A percentile compares a stretch with the other conserved stretches of the same genome.
Conservation (phyloP, 2,329 filamentous ascomycete genomes). For the Neofusicoccum laricinum region DNA sequence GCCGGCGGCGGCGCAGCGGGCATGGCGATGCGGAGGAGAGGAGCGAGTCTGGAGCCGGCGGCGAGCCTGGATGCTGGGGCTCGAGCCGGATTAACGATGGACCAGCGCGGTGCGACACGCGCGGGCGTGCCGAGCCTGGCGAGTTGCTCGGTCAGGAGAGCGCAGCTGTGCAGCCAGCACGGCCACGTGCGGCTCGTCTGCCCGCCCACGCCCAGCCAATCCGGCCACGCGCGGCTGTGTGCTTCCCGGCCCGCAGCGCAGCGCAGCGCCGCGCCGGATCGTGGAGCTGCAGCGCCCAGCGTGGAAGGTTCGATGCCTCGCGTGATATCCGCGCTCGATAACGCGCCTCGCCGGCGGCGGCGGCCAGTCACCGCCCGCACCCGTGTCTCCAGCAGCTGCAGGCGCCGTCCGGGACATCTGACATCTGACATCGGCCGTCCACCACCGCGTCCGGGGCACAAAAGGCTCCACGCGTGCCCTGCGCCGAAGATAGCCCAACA, state of each 20-base stretch:
- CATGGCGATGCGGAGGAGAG: background rate
- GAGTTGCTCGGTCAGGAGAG: constrained; percentile 13
- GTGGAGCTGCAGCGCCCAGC: background rate
- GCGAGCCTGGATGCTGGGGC: background rate
- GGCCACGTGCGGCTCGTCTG: background rate
- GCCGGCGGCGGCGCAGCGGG: constrained; percentile 28
- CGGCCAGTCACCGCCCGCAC: too few species aligned
- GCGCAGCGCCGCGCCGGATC: background rate
- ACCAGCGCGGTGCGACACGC: background rate
- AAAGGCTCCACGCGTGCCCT: background rate
- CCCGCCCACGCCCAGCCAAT: too few species aligned
- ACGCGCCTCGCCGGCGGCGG: too few species aligned
- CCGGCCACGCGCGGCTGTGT: background rate
- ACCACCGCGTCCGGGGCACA: too few species aligned
- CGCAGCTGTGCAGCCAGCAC: background rate
- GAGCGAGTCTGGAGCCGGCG: too few species aligned
- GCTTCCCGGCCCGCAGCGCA: background rate
- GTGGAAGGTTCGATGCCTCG: background rate
- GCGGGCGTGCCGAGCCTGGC: background rate
- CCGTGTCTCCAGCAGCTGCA: background rate
- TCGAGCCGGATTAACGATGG: background rate
- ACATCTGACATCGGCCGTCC: too few species aligned
- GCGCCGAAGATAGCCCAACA: background rate
- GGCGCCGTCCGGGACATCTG: background rate
- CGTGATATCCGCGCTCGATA: background rate